Base-by-base conservation (phyloP, 2,329 filamentous ascomycete genomes). In the Karstenula rhodostoma region DNA sequence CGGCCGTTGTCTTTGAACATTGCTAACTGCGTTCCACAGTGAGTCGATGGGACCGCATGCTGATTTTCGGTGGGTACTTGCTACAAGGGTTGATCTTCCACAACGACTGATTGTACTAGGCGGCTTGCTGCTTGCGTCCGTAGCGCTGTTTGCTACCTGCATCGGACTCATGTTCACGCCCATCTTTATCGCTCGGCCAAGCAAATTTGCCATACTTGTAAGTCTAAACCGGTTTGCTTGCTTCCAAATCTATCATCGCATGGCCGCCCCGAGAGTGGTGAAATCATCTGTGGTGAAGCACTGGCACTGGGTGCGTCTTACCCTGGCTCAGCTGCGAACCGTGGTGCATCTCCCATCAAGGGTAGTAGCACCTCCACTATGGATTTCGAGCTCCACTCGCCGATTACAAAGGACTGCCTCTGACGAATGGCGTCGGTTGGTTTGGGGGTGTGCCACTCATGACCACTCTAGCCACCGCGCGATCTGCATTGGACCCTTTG, bases 131-230 rank as follows among this genome's bases (percentile, higher is more conserved):
- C 80, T 97, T 70, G 93, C 90, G 63, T 93, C 95, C 65, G 84
- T 93, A 66, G 92, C 91, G 68, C 94, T 96, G 83, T 98, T 99
- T 83, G 88, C 96, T 77, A 88, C 96, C 72, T 94, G 92, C 84
- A 96, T 98, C 82, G 90, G 90, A 70, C 84, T 98, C 59, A 94
- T 96, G 81, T 94, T 94, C 61, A 80, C 78, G 29, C 73, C 73
- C 57, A 85, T 94, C 62, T 85, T 97, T 68, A 86, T 91, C 67
- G 80, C 93, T 67, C 89, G 86, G 77, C 94, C 94, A 69, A 88
- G 91, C 80, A 99, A 98, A 84, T 97, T 99, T 84, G 94, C 94
- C 57, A 93, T 96, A 46, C 67, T 80, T 98, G 95, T 98, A 89
- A 91, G 94, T 94, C 64, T 67, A 68, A 53, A 51, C 56, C 63